A percentile compares a stretch with the other conserved stretches of the same genome.
Conservation (phyloP, 1,284 basidiomycete genomes). For the Ganoderma lingzhi region DNA sequence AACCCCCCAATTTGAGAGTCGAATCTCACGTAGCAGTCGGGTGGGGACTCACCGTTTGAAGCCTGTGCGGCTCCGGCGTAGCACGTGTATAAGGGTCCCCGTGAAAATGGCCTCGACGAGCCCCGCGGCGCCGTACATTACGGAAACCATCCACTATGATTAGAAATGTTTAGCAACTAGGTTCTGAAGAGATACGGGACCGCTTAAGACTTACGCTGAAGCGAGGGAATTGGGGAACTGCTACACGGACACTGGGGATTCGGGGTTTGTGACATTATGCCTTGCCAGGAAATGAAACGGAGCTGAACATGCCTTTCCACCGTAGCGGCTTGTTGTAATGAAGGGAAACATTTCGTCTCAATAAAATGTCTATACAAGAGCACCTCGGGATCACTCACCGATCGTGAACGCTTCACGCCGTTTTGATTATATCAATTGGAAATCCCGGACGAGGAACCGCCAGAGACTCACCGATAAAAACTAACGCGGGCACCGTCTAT, state of each 20-base stretch:
- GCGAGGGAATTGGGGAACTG: not conserved
- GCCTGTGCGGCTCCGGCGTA: conserved; percentile 7
- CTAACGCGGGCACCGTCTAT: not conserved
- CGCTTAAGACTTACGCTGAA: not conserved
- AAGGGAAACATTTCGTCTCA: not conserved
- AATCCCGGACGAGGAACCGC: not conserved
- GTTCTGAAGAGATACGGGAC: not conserved
- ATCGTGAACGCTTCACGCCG: not conserved
- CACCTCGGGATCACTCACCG: not conserved
- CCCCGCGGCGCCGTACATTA: not conserved
- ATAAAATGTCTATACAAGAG: not conserved
- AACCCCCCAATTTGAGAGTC: not conserved
- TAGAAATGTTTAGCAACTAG: too few species aligned
- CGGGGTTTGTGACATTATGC: too few species aligned
- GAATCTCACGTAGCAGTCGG: not conserved
- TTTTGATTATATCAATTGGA: not conserved
- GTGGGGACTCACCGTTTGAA: not conserved
- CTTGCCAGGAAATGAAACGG: not conserved
- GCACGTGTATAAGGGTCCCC: conserved; percentile 4
- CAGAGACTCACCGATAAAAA: not conserved
- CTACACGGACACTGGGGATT: not conserved
- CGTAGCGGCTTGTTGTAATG: not conserved
- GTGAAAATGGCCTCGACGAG: conserved; percentile 6
- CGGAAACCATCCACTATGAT: conserved; percentile 6
- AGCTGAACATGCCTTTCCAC: conserved; percentile 1